These are phyloP conservation scores for Penicillium capsulatum DNA, from an alignment of 2,329 filamentous ascomycete genomes.

Conservation along the genomic window DNA sequence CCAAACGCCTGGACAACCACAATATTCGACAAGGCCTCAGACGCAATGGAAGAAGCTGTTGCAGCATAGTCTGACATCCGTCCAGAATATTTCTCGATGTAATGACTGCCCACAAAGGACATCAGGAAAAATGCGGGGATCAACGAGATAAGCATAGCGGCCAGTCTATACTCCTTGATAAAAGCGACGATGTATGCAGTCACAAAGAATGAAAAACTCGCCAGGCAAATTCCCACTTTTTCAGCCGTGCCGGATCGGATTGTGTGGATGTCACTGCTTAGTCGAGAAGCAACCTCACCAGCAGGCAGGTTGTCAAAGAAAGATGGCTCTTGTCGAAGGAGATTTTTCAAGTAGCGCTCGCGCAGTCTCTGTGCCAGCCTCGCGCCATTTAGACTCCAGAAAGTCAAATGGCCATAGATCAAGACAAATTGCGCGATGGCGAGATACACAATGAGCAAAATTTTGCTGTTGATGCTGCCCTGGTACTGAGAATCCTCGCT, in stretches of 20 bases:
- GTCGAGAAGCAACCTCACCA: slow-evolving; percentile 60
- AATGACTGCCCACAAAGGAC: slow-evolving; percentile 53
- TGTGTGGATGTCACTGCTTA: slow-evolving; percentile 62
- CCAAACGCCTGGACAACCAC: slow-evolving; percentile 61
- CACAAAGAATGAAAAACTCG: slow-evolving; percentile 61
- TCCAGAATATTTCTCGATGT: slow-evolving; percentile 49
- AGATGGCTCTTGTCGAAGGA: slow-evolving; percentile 59
- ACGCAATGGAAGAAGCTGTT: slow-evolving; percentile 59
- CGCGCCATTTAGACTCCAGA: slow-evolving; percentile 62
- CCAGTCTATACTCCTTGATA: slow-evolving; percentile 58
- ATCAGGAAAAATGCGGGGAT: slow-evolving; percentile 61
- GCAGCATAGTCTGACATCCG: slow-evolving; percentile 53
- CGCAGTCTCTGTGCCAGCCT: slow-evolving; percentile 61
- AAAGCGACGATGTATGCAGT: slow-evolving; percentile 66
- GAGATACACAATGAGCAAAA: slow-evolving; percentile 60
- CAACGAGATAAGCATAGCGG: slow-evolving; percentile 60
- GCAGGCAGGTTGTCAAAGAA: slow-evolving; percentile 62
- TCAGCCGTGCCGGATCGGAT: slow-evolving; percentile 66
- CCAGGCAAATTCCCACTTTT: slow-evolving; percentile 64
- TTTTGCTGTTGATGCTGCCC: slow-evolving; percentile 46
- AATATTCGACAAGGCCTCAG: slow-evolving; percentile 58
- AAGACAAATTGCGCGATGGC: slow-evolving; percentile 59
- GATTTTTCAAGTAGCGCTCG: slow-evolving; percentile 55
- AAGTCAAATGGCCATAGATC: slow-evolving; percentile 62
- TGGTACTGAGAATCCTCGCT: slow-evolving; percentile 17